Evolutionary conservation across 208 protist genomes (phyloP).

Genomic region (Porcisia deanei): DNA sequence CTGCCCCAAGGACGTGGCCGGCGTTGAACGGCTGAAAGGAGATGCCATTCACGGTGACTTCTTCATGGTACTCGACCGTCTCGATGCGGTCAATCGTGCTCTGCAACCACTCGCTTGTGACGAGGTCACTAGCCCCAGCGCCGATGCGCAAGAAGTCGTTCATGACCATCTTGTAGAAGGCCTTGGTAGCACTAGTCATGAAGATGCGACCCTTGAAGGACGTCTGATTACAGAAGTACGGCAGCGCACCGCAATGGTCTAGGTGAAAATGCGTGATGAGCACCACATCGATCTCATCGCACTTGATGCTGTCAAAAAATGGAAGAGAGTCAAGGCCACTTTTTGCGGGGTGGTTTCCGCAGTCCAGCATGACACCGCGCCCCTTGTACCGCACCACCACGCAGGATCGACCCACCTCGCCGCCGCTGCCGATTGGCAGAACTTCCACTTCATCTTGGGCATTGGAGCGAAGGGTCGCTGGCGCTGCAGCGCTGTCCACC

Average conservation of each 20-base stretch:
- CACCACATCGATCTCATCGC: slow-evolving; percentile 93
- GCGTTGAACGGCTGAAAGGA: slow-evolving; percentile 98
- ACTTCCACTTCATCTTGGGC: slow-evolving; percentile 91
- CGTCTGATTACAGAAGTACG: slow-evolving; percentile 96
- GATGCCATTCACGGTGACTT: slow-evolving; percentile 95
- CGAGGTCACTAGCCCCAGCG: slow-evolving; percentile 84
- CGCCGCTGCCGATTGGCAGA: slow-evolving; percentile 96
- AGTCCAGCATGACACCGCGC: slow-evolving; percentile 98
- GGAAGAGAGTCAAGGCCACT: slow-evolving; percentile 95
- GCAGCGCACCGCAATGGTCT: slow-evolving; percentile 96
- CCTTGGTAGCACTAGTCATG: slow-evolving; percentile 98
- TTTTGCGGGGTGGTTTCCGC: slow-evolving; percentile 98
- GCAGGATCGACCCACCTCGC: slow-evolving; percentile 98
- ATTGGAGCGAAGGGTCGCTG: slow-evolving; percentile 13
- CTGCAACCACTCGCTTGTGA: slow-evolving; percentile 95
- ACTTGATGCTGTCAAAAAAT: slow-evolving; percentile 97
- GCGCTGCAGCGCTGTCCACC: slow-evolving; percentile 3
- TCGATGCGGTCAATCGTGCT: slow-evolving; percentile 96
- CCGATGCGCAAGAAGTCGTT: slow-evolving; percentile 96
- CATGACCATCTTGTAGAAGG: slow-evolving; percentile 97
- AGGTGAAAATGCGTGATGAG: slow-evolving; percentile 98
- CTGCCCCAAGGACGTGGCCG: slow-evolving; percentile 96
- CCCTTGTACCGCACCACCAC: slow-evolving; percentile 96
- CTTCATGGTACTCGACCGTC: slow-evolving; percentile 97
- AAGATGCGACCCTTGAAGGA: slow-evolving; percentile 96